phyloP scores from a whole-genome alignment of 2,329 filamentous ascomycete species.

The Stromatinia cepivora region DNA sequence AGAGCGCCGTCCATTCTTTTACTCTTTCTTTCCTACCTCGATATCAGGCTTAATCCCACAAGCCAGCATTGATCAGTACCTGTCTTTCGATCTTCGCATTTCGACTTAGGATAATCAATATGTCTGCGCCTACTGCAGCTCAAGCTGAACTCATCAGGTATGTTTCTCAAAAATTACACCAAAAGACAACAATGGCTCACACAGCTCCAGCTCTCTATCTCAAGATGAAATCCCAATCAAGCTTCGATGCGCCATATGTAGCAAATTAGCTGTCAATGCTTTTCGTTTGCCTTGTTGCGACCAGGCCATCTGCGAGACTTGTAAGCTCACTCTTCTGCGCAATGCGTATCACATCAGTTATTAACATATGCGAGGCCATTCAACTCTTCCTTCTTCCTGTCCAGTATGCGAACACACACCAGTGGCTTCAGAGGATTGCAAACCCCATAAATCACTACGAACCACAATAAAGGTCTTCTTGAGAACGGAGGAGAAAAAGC shows the following conservation, averaged over 20 bases:
- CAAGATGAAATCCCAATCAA: constrained; percentile 89
- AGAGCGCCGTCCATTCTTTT: constrained; percentile 23
- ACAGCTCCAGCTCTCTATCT: constrained; percentile 36
- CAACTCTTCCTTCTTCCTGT: constrained; percentile 73
- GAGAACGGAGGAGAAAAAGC: constrained; percentile 87
- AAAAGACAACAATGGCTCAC: constrained; percentile 24
- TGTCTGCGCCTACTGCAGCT: constrained; percentile 38
- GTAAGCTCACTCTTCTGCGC: constrained; percentile 49
- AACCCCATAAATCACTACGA: constrained; percentile 84
- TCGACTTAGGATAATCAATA: constrained; percentile 24
- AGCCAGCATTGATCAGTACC: constrained; percentile 2
- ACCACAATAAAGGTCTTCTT: constrained; percentile 91
- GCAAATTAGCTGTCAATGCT: constrained; percentile 84
- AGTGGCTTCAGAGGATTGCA: constrained; percentile 81
- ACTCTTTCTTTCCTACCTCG: constrained; percentile 13
- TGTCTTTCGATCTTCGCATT: neutral
- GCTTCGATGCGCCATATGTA: constrained; percentile 91
- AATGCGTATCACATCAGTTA: neutral
- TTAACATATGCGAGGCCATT: constrained; percentile 58
- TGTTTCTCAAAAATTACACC: constrained; percentile 13
- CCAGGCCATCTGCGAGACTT: constrained; percentile 87
- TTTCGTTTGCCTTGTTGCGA: constrained; percentile 94
- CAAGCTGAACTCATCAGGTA: constrained; percentile 42
- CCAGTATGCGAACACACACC: constrained; percentile 93
- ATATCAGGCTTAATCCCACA: neutral